phyloP scores from a whole-genome alignment of 208 protist genomes.

The Balamuthia mandrillaris region DNA sequence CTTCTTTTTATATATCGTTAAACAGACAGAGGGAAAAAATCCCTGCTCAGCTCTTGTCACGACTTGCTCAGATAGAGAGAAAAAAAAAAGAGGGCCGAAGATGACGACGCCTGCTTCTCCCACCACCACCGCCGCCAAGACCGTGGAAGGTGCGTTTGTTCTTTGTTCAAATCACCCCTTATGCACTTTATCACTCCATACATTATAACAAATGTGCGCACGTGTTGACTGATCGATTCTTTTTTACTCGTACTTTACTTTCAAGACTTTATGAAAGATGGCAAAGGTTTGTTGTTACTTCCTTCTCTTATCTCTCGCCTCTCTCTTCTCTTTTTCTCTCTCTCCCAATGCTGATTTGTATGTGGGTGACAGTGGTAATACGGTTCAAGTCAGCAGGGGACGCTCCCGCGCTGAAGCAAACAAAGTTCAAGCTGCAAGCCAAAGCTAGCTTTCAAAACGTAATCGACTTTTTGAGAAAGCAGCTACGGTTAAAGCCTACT shows the following conservation, averaged over 20 bases:
- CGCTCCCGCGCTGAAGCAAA: neutral
- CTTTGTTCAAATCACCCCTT: neutral
- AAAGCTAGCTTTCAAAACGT: conserved; percentile 17
- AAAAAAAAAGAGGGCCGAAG: too few relatives aligned
- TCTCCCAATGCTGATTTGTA: neutral
- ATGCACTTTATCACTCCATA: neutral
- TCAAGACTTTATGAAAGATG: conserved; percentile 28
- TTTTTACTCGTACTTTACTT: neutral
- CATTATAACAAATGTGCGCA: neutral
- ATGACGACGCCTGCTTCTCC: too few relatives aligned
- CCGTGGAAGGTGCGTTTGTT: neutral
- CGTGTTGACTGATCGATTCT: neutral
- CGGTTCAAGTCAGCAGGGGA: conserved; percentile 9
- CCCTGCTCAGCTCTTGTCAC: too few relatives aligned
- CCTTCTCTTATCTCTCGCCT: too few relatives aligned
- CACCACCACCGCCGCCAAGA: neutral
- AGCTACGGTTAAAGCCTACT: conserved; percentile 27
- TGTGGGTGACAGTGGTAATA: neutral
- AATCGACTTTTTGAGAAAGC: conserved; percentile 22
- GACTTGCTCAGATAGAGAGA: too few relatives aligned
- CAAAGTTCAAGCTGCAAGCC: conserved; percentile 16
- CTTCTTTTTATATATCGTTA: too few relatives aligned
- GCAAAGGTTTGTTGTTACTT: neutral
- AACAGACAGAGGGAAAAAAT: too few relatives aligned
- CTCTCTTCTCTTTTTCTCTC: neutral